These are phyloP conservation scores for Chaetomium strumarium DNA, from an alignment of 2,329 filamentous ascomycete species.

Conservation along the genomic window DNA sequence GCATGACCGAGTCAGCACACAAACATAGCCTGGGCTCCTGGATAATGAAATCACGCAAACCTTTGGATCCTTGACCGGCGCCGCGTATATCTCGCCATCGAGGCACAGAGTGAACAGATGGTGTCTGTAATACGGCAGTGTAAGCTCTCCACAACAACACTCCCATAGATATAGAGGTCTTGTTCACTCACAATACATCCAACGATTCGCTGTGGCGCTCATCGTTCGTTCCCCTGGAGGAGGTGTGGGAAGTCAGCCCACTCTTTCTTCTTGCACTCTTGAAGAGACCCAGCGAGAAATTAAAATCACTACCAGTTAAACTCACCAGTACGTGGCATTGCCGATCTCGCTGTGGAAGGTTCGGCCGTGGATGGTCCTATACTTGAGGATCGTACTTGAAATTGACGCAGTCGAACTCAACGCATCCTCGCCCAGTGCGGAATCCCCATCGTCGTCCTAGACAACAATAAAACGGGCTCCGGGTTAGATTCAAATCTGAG, in stretches of 20 bases:
- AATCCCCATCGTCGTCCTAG: not conserved
- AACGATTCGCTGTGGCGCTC: too few species aligned
- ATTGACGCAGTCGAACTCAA: not conserved
- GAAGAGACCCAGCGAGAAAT: not conserved
- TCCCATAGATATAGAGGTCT: too few species aligned
- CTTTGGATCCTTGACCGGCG: not conserved
- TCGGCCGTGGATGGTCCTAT: not conserved
- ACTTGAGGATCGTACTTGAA: not conserved
- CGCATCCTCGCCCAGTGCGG: not conserved
- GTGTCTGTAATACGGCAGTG: too few species aligned
- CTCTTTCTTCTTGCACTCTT: not conserved
- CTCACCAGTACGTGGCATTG: not conserved
- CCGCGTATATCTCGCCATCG: too few species aligned
- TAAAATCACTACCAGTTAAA: not conserved
- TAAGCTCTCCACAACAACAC: too few species aligned
- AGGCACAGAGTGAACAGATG: too few species aligned
- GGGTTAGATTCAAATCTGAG: too few species aligned
- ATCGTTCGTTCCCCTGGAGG: too few species aligned
- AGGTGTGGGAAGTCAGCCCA: not conserved
- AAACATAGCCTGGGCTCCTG: too few species aligned
- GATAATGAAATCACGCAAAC: not conserved
- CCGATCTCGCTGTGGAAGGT: not conserved
- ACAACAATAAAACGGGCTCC: too few species aligned
- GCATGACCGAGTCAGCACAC: not conserved
- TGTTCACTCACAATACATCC: too few species aligned